Conservation (phyloP, 1,139 yeast genomes). For the Blastobotrys indianensis region DNA sequence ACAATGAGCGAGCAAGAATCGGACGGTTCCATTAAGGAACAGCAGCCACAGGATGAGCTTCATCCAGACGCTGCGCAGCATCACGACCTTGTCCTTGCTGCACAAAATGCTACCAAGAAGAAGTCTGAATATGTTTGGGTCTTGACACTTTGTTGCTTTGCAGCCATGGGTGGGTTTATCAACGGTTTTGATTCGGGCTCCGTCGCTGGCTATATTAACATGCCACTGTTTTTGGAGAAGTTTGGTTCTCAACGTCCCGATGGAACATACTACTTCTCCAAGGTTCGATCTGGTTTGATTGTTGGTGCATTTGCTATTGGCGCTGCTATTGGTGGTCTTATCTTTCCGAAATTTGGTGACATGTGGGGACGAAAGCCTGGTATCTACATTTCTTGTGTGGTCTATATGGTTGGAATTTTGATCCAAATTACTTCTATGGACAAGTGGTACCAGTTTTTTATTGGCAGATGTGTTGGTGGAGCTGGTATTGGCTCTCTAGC, state of each 20-base stretch:
- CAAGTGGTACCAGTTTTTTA: conserved; percentile 36
- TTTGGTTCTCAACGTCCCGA: conserved; percentile 38
- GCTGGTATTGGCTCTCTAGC: conserved; percentile 66
- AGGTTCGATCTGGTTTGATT: conserved; percentile 45
- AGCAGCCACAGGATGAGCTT: conserved; percentile 2
- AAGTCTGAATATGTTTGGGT: conserved; percentile 12
- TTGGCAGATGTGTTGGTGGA: conserved; percentile 48
- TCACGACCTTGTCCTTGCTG: conserved; percentile 4
- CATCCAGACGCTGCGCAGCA: neutral
- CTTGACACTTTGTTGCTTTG: conserved; percentile 18
- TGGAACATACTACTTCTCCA: conserved; percentile 32
- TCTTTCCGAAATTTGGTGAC: conserved; percentile 47
- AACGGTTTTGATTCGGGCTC: conserved; percentile 58
- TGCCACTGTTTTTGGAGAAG: conserved; percentile 52
- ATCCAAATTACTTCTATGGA: conserved; percentile 45
- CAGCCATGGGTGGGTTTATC: conserved; percentile 33
- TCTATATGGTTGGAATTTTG: conserved; percentile 46
- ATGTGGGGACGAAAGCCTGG: conserved; percentile 48
- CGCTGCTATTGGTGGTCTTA: conserved; percentile 44
- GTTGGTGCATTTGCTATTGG: conserved; percentile 53
- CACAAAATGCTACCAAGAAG: conserved; percentile 4
- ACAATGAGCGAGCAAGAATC: conserved; percentile 9
- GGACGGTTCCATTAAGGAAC: conserved; percentile 13
- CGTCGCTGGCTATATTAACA: conserved; percentile 63
- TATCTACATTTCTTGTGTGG: conserved; percentile 46